Percentiles rank a stretch among this genome's conserved stretches.
Evolutionary conservation across 305 asterid genomes (phyloP).

Genomic region (Solanum aculeatissimum): DNA sequence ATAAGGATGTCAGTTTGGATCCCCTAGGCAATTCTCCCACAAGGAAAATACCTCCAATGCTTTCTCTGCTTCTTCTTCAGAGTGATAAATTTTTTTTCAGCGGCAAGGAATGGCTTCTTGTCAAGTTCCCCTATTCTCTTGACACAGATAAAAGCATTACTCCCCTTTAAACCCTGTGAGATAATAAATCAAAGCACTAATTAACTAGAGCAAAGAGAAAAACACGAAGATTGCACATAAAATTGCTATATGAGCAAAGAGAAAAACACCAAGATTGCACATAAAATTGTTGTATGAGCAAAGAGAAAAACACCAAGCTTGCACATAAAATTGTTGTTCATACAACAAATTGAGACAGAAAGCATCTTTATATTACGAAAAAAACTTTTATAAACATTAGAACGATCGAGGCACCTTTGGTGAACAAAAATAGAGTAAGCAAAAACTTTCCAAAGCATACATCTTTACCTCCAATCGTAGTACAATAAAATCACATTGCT

Average conservation of each 20-base stretch:
- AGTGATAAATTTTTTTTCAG: not conserved
- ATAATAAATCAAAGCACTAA: not conserved
- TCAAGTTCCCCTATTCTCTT: constrained; percentile 62
- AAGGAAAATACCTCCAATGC: constrained; percentile 32
- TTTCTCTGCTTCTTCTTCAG: constrained; percentile 17
- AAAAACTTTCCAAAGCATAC: not conserved
- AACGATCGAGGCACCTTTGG: not conserved
- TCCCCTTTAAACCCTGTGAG: constrained; percentile 25
- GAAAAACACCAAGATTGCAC: not conserved
- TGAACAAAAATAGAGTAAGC: not conserved
- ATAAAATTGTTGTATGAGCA: no score
- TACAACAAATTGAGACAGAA: not conserved
- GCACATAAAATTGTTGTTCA: not conserved
- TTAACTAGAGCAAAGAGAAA: not conserved
- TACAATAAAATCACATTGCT: not conserved
- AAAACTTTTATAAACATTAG: not conserved
- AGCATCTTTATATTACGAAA: not conserved
- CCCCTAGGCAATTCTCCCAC: constrained; percentile 59
- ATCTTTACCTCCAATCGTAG: not conserved
- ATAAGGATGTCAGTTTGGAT: constrained; percentile 66
- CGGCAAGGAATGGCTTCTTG: constrained; percentile 29
- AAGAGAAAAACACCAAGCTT: not conserved
- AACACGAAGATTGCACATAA: not conserved
- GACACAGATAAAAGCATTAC: constrained; percentile 46
- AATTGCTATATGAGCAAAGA: not conserved